Evolutionary conservation across 495 filamentous ascomycete species (phyloP).

Genomic region (Penicillium paradoxum): DNA sequence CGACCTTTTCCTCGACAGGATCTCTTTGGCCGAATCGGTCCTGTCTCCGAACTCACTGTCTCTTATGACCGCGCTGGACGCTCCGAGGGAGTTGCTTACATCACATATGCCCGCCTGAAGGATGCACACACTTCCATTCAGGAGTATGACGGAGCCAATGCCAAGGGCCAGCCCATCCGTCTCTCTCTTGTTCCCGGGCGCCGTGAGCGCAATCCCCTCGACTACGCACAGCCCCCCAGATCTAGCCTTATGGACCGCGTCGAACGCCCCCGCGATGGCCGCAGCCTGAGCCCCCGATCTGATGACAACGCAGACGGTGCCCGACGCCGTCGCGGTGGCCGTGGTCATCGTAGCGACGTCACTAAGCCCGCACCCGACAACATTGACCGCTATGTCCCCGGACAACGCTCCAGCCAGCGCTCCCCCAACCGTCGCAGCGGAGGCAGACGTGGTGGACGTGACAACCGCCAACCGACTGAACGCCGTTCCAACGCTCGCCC

Average conservation of each 20-base stretch:
- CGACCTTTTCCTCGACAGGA: slow-evolving; percentile 45
- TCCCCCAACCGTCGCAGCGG: slow-evolving; percentile 28
- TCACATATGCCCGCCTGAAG: slow-evolving; percentile 64
- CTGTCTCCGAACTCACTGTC: slow-evolving; percentile 63
- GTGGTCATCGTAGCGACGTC: slow-evolving; percentile 57
- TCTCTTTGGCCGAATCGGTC: slow-evolving; percentile 74
- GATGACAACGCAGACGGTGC: slow-evolving; percentile 28
- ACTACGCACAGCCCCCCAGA: slow-evolving; percentile 61
- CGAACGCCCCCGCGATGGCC: slow-evolving; percentile 37
- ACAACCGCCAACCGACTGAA: slow-evolving; percentile 35
- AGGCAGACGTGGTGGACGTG: slow-evolving; percentile 44
- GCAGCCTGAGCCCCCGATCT: slow-evolving; percentile 39
- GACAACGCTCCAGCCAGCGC: slow-evolving; percentile 34
- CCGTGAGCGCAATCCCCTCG: slow-evolving; percentile 49
- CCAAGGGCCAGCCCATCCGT: slow-evolving; percentile 87
- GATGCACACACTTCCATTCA: slow-evolving; percentile 71
- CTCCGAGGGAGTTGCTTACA: slow-evolving; percentile 79
- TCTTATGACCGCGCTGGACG: slow-evolving; percentile 88
- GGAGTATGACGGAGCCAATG: slow-evolving; percentile 88
- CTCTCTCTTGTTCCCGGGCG: slow-evolving; percentile 60
- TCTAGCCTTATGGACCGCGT: slow-evolving; percentile 72
- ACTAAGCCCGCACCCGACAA: slow-evolving; percentile 64
- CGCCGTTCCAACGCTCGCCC: slow-evolving; percentile 54
- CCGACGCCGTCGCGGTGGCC: slow-evolving; percentile 36
- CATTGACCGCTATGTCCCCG: slow-evolving; percentile 82